phyloP scores from a whole-genome alignment of 176 grass and related monocot genomes.

The Aegilops bicornis region DNA sequence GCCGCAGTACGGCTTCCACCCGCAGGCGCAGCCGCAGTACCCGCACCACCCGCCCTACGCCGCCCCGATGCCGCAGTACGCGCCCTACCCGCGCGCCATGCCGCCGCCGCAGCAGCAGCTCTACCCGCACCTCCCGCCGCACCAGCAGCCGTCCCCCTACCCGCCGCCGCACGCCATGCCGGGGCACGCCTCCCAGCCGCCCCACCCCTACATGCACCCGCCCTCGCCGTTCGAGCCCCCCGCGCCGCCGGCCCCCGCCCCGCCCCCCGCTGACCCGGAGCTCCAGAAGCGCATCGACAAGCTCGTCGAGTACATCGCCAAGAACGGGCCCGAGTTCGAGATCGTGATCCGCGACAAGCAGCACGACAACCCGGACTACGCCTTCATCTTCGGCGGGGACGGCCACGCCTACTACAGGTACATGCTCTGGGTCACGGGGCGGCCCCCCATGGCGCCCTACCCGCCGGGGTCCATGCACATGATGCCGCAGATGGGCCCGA shows the following conservation, averaged over 20 bases:
- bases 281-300: constrained; percentile 98
- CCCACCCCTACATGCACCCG: constrained; percentile 52
- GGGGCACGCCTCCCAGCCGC: constrained; percentile 25
- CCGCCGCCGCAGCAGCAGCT: constrained; percentile 65
- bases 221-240: constrained; percentile 46
- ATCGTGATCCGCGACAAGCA: constrained; percentile 94
- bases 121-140: constrained; percentile 56
- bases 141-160: constrained; percentile 43
- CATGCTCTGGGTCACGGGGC: constrained; percentile 58
- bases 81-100: constrained; percentile 56
- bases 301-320: constrained; percentile 90
- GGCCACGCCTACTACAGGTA: constrained; percentile 95
- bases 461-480: constrained; percentile 48
- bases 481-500: constrained; percentile 52
- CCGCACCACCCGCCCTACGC: constrained; percentile 59
- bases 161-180: constrained; percentile 55
- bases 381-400: constrained; percentile 97
- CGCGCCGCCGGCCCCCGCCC: constrained; percentile 43
- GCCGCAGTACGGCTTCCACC: constrained; percentile 74
- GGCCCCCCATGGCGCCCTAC: constrained; percentile 41
- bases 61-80: constrained; percentile 61
- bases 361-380: constrained; percentile 89
- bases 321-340: constrained; percentile 92
- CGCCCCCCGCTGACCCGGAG: constrained; percentile 74
- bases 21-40: constrained; percentile 70